Conservation (phyloP, 768 basidiomycete genomes). For the Boletellus sp. region DNA sequence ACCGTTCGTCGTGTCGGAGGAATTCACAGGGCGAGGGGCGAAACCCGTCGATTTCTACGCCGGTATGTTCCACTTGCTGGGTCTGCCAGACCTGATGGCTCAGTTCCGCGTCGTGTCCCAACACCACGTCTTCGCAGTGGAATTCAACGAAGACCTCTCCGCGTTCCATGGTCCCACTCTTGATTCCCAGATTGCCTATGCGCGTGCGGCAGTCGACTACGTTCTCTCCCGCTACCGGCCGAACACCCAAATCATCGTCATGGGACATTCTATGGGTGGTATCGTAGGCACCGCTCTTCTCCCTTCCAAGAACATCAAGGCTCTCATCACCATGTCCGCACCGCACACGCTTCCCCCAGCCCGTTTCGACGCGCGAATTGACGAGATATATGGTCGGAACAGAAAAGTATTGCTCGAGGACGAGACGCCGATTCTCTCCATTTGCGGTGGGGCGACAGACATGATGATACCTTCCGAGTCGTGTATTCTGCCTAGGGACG, state of each 20-base stretch:
- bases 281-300: slow-evolving; percentile 81
- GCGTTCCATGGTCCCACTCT: slow-evolving; percentile 92
- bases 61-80: slow-evolving; percentile 42
- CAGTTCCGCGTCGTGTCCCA: too few relatives aligned
- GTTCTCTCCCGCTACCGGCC: slow-evolving; percentile 74
- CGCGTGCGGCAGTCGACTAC: slow-evolving; percentile 64
- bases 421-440: slow-evolving; percentile 69
- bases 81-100: not conserved
- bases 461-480: slow-evolving; percentile 90
- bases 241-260: slow-evolving; percentile 61
- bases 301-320: slow-evolving; percentile 60
- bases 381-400: slow-evolving; percentile 61
- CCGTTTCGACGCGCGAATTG: slow-evolving; percentile 78
- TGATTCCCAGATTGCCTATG: slow-evolving; percentile 74
- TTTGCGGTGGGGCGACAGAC: slow-evolving; percentile 92
- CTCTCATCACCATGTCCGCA: slow-evolving; percentile 94
- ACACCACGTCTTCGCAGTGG: slow-evolving; percentile 42
- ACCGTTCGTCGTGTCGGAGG: slow-evolving; percentile 52
- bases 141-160: slow-evolving; percentile 96
- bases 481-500: slow-evolving; percentile 53
- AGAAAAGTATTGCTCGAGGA: slow-evolving; percentile 37
- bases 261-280: slow-evolving; percentile 99
- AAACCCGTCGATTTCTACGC: slow-evolving; percentile 83
- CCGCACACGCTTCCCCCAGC: slow-evolving; percentile 88
- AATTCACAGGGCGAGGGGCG: slow-evolving; percentile 44